Conservation (phyloP, 345 rosid species). For the Theobroma cacao region DNA sequence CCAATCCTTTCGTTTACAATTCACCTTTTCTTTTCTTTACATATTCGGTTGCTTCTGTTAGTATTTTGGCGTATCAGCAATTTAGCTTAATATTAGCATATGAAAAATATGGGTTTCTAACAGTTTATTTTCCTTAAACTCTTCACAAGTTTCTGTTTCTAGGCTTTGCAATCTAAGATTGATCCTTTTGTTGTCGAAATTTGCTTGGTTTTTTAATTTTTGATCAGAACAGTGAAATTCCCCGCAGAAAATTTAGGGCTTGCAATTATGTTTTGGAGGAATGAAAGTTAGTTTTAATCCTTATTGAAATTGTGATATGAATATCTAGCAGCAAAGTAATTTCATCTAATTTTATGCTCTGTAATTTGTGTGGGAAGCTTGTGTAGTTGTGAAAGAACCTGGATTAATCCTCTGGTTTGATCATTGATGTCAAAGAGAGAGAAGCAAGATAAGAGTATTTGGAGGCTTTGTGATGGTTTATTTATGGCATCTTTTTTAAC, state of each 20-base stretch:
- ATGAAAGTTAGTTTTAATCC: background rate
- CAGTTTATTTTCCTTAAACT: too few species aligned
- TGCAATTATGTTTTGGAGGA: background rate
- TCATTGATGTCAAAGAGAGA: background rate
- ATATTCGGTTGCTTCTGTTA: background rate
- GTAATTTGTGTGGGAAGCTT: background rate
- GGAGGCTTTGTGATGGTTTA: background rate
- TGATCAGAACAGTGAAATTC: background rate
- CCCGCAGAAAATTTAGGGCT: background rate
- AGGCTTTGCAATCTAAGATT: background rate
- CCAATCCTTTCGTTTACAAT: background rate
- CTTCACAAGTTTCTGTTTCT: background rate
- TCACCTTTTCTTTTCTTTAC: constrained; percentile 4
- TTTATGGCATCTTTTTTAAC: background rate
- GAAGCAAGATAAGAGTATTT: background rate
- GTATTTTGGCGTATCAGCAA: background rate
- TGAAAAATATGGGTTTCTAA: background rate
- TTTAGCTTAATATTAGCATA: background rate
- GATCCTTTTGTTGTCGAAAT: background rate
- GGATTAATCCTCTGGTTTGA: background rate
- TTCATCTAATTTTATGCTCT: background rate
- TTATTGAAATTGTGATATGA: background rate
- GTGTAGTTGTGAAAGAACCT: background rate
- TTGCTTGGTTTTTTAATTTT: background rate
- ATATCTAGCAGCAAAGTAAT: background rate